Base-by-base conservation (phyloP, 208 protist genomes). In the Angomonas ambiguus region DNA sequence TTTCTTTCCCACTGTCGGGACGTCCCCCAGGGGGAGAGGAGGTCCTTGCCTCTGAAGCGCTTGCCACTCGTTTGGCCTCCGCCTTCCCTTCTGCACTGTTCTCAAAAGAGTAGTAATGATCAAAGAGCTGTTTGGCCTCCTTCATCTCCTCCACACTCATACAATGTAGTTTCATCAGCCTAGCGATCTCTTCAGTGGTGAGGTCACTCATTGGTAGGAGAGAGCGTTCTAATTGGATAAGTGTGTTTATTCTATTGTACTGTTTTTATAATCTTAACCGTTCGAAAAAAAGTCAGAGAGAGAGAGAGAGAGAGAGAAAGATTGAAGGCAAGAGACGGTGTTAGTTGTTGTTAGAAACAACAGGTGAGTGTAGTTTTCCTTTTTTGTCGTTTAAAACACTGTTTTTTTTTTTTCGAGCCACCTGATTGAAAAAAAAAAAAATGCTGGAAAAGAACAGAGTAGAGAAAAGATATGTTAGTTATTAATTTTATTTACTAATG, bases 41-140 rank as follows among this genome's bases (percentile, higher is more conserved):
- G n/a, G n/a, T n/a, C n/a, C n/a, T n/a, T n/a, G n/a, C n/a, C n/a
- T n/a, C n/a, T n/a, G n/a, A n/a, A n/a, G n/a, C 10, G 2, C 3
- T 4, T 13, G 53, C 10, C 24, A 16, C 5, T 3, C 6, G 5
- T 20, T 22, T 28, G 10, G 4, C 53, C 11, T 1, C 2, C 25
- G 3, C 3, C 20, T 5, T 2, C 53, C 5, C 53, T 28, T 16
- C 49, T 27, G 11, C 49, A 45, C 38, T 16, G 16, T 45, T 8
- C 24, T 59, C 53, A 35, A 59, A 30, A 8, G 2, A 5, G 2
- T 4, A 32, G 42, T 83, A 83, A 4, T 27, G 18, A 32, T 71
- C 57, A 62, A 83, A 87, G 22, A 83, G 74, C 8, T 60, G 59
- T 22, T 63, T 62, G 0, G 81, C 81, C 42, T 80, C 72, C 32